Evolutionary conservation across 768 basidiomycete genomes (phyloP), one percentile per base, ranked within the genome.

Genomic region (Cyathus striatus): DNA sequence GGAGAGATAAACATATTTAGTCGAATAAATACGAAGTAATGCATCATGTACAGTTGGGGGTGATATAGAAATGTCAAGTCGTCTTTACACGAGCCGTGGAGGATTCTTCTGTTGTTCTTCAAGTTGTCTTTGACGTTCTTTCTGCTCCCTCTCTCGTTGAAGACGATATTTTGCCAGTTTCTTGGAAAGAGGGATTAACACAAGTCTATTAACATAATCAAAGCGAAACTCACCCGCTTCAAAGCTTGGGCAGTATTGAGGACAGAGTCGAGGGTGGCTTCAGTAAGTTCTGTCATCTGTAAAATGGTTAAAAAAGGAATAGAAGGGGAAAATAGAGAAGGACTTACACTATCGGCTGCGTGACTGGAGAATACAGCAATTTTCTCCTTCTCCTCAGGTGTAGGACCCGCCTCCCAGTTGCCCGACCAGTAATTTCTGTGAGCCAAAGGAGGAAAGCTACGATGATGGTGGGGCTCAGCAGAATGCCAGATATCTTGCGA

Each of bases 221-320:
- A 1, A 14, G 25, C 5, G 30, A 45, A 7, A 69, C 80, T 47
- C 47, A 85, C 83, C 13, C 63, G 63, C 62, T 81, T 86, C 42
- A 87, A 62, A 23, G 70, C 62, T 52, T 84, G 76, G 37, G 83
- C 71, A 1, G 72, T 76, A 18, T 60, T 56, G 40, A 85, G 58
- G 33, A 86, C 70, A 17, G 73, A 70, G 35, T 84, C 83, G 14
- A 88, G 72, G 0, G 83, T 81, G 13, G 73, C 69, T 56, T 87
- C 86, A 2, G 84, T 84, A 45, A 86, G 55, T 40, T 84, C 81
- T 6, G 65, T 62, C 64, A 82, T 73, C 85, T 83, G 45, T 4
- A 43, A 27, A 20, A 32, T 1, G 17, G 30, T n/a, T n/a, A n/a
- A 49, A 36, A 36, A n/a, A 14, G 25, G 49, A 20, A 10, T 17